These are phyloP conservation scores for Myxozyma kluyveri DNA, from an alignment of 805 yeast genomes.

Conservation along the genomic window DNA sequence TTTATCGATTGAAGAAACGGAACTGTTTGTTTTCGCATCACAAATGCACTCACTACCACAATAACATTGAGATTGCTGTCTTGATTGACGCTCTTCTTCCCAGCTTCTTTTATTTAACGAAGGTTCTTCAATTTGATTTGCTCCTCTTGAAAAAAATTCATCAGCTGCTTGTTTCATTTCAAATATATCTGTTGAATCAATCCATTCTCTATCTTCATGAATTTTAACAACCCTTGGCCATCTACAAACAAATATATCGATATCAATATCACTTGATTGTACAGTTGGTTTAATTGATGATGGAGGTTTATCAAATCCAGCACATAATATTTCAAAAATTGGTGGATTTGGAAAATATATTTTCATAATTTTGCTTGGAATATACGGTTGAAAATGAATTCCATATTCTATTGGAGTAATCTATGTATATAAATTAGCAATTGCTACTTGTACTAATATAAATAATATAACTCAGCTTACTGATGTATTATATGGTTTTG, in stretches of 20 bases:
- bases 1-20: no score
- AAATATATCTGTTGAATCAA: slow-evolving; percentile 2
- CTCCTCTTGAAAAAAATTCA: no score
- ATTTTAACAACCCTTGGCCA: slow-evolving; percentile 25
- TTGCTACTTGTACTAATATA: not conserved
- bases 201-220: slow-evolving; percentile 17
- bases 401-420: not conserved
- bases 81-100: no score
- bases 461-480: not conserved
- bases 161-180: no score
- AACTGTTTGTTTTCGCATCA: no score
- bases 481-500: not conserved
- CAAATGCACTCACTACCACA: no score
- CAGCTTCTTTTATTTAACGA: no score
- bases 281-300: not conserved
- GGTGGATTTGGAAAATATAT: slow-evolving; percentile 5
- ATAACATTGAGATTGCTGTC: no score
- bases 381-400: not conserved
- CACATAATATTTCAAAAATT: slow-evolving; percentile 13
- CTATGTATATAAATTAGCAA: not conserved
- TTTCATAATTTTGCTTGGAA: not conserved
- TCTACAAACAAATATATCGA: slow-evolving; percentile 8
- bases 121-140: no score
- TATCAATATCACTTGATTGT: no score
- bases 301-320: slow-evolving; percentile 21